Percentiles rank a stretch among this genome's conserved stretches.
Conservation (phyloP, 495 filamentous ascomycete genomes). For the Aspergillus kassunensis region DNA sequence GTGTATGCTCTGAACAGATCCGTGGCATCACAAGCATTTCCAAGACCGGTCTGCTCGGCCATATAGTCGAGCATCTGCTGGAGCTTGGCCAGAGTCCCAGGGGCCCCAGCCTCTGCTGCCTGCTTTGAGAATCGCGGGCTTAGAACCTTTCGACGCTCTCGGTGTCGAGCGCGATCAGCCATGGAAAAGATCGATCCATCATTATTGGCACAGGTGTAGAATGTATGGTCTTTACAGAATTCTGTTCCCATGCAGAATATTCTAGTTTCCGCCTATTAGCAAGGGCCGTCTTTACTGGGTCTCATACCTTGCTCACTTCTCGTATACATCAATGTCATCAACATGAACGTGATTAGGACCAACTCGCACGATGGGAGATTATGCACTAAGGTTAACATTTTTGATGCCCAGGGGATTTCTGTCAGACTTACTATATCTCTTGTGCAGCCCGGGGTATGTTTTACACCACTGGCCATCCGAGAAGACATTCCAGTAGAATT, state of each 20-base stretch:
- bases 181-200: background rate
- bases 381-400: background rate
- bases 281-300: no score
- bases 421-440: background rate
- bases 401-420: no score
- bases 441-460: background rate
- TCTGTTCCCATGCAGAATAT: background rate
- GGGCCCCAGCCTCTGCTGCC: background rate
- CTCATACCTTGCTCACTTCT: background rate
- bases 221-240: background rate
- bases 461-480: background rate
- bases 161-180: background rate
- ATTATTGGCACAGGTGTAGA: slow-evolving; percentile 1
- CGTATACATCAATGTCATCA: background rate
- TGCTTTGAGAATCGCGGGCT: background rate
- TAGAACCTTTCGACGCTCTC: background rate
- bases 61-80: background rate
- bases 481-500: background rate
- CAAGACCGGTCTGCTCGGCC: background rate
- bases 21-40: background rate
- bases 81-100: background rate
- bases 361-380: background rate
- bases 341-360: slow-evolving; percentile 1
- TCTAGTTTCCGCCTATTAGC: background rate
- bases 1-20: background rate